phyloP scores from a whole-genome alignment of 1,284 basidiomycete species.

The Retiboletus flavoniger region DNA sequence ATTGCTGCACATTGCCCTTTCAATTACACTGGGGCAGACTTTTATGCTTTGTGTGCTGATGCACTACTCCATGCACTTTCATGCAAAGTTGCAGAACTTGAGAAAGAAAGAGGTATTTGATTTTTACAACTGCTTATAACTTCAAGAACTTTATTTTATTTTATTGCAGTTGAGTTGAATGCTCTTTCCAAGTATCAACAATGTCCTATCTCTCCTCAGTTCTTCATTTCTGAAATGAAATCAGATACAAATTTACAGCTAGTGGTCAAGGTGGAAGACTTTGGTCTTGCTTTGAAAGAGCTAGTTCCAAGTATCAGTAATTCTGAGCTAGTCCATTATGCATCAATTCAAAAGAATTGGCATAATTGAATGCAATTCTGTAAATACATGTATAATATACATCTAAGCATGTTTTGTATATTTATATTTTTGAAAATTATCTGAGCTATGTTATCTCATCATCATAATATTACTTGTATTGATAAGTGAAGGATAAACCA shows the following conservation, averaged over 20 bases:
- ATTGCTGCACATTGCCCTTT: constrained; percentile 84
- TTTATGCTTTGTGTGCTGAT: constrained; percentile 97
- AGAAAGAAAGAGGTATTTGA: constrained; percentile 60
- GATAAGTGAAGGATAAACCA: too few relatives aligned
- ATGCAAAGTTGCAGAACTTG: constrained; percentile 79
- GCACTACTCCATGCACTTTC: constrained; percentile 96
- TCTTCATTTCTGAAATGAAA: constrained; percentile 89
- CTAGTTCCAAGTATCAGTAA: constrained; percentile 88
- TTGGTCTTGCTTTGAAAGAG: constrained; percentile 70
- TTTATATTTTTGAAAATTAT: too few relatives aligned
- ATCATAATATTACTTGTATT: too few relatives aligned
- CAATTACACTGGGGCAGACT: constrained; percentile 96
- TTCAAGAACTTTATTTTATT: background rate
- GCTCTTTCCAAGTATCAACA: constrained; percentile 48
- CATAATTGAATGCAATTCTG: background rate
- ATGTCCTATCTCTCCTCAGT: constrained; percentile 83
- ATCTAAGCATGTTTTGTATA: too few relatives aligned
- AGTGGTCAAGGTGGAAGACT: constrained; percentile 73
- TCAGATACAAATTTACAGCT: constrained; percentile 72
- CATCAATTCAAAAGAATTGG: constrained; percentile 27
- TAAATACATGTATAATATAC: background rate
- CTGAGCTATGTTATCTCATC: too few relatives aligned
- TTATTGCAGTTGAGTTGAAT: constrained; percentile 50
- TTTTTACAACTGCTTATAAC: background rate
- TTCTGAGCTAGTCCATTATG: constrained; percentile 88